A percentile compares a stretch with the other conserved stretches of the same genome.
Conservation (phyloP, 2,329 filamentous ascomycete species). For the Elsinoe arachidis region DNA sequence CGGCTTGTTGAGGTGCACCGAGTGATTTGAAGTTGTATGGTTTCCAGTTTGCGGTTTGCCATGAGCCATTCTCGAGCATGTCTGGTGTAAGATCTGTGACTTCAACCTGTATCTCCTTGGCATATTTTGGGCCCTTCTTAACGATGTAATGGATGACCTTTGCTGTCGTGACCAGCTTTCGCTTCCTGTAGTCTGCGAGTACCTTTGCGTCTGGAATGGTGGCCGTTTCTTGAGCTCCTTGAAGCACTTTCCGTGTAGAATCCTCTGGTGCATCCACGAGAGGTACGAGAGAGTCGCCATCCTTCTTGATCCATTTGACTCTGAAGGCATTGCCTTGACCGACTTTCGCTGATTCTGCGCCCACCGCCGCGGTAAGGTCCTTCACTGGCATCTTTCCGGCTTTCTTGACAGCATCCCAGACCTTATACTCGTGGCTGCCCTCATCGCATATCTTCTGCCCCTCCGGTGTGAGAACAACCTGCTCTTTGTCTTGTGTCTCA, state of each 20-base stretch:
- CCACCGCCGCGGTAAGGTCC: slow-evolving; percentile 49
- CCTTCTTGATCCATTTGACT: slow-evolving; percentile 59
- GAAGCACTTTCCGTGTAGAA: slow-evolving; percentile 65
- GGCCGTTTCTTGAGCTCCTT: slow-evolving; percentile 60
- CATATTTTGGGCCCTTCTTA: slow-evolving; percentile 78
- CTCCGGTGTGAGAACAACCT: slow-evolving; percentile 66
- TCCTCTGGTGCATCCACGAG: slow-evolving; percentile 69
- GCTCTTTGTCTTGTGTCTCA: slow-evolving; percentile 71
- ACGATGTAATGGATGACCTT: slow-evolving; percentile 83
- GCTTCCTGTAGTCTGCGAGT: slow-evolving; percentile 76
- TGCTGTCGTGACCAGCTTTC: slow-evolving; percentile 75
- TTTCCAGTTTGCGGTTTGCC: slow-evolving; percentile 88
- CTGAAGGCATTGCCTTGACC: slow-evolving; percentile 95
- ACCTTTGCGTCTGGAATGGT: slow-evolving; percentile 65
- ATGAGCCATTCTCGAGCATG: slow-evolving; percentile 78
- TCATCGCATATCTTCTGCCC: slow-evolving; percentile 62
- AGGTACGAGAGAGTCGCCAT: slow-evolving; percentile 43
- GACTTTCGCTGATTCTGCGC: slow-evolving; percentile 68
- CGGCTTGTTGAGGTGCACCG: slow-evolving; percentile 51
- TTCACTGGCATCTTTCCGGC: slow-evolving; percentile 39
- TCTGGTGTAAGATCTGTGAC: slow-evolving; percentile 92
- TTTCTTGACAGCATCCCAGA: slow-evolving; percentile 41
- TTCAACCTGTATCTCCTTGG: slow-evolving; percentile 79
- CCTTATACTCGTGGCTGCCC: slow-evolving; percentile 44
- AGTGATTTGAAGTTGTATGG: slow-evolving; percentile 70